A percentile compares a stretch with the other conserved stretches of the same genome.
Conservation (phyloP, 345 rosid species). For the Syzygium aqueum region DNA sequence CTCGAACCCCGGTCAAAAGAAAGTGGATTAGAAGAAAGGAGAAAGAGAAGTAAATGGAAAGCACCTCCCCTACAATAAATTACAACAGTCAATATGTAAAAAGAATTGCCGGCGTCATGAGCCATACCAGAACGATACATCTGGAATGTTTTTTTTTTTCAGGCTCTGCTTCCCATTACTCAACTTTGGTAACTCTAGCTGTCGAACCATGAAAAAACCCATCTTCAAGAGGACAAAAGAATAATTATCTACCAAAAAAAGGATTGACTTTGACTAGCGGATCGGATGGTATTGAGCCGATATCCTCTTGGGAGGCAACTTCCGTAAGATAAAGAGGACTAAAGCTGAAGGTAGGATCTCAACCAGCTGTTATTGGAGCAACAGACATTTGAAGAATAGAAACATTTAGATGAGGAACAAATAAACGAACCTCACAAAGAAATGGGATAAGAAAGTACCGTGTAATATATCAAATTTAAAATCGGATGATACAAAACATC, state of each 20-base stretch:
- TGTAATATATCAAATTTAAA: conserved; percentile 85
- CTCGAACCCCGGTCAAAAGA: not conserved
- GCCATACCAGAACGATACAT: conserved; percentile 11
- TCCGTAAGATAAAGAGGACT: conserved; percentile 81
- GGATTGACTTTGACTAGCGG: conserved; percentile 23
- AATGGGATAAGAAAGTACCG: conserved; percentile 30
- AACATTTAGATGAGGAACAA: not conserved
- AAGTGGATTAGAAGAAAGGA: not conserved
- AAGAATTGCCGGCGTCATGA: conserved; percentile 12
- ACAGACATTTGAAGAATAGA: not conserved
- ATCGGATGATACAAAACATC: conserved; percentile 90
- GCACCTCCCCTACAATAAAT: not conserved
- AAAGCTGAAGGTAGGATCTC: conserved; percentile 97
- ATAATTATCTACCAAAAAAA: not conserved
- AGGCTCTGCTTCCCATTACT: conserved; percentile 6
- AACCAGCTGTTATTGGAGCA: conserved; percentile 47
- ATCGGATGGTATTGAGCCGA: conserved; percentile 94
- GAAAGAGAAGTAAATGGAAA: not conserved
- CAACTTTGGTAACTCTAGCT: conserved; percentile 1
- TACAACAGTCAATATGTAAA: conserved; percentile 1
- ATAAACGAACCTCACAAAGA: not conserved
- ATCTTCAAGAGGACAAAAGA: not conserved
- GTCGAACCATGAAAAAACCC: conserved; percentile 5
- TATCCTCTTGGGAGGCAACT: conserved; percentile 90
- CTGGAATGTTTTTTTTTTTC: not conserved